Conservation (phyloP, 2,329 filamentous ascomycete genomes). For the Apiospora saccharicola region DNA sequence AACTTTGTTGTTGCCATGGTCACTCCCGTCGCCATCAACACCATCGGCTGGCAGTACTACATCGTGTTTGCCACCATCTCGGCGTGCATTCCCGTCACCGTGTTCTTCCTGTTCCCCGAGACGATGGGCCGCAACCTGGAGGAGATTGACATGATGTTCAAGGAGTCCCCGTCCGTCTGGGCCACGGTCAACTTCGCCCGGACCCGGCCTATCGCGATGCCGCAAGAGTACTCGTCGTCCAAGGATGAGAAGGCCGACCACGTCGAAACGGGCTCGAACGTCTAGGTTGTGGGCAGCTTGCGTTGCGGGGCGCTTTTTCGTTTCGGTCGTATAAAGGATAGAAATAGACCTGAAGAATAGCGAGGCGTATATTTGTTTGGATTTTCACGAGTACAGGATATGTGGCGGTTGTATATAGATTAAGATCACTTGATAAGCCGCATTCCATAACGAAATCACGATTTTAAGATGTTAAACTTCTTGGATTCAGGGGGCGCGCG, state of each 20-base stretch:
- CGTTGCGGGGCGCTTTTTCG: neutral
- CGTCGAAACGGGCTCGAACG: slow-evolving; percentile 23
- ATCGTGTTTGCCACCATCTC: slow-evolving; percentile 57
- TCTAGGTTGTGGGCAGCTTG: neutral
- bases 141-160: slow-evolving; percentile 54
- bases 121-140: slow-evolving; percentile 60
- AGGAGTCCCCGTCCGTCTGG: slow-evolving; percentile 47
- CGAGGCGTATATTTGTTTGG: neutral
- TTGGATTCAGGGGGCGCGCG: neutral
- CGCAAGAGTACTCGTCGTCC: slow-evolving; percentile 40
- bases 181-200: slow-evolving; percentile 47
- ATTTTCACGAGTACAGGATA: neutral
- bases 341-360: neutral
- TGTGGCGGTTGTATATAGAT: neutral
- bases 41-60: slow-evolving; percentile 60
- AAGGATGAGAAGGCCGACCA: slow-evolving; percentile 33
- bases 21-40: slow-evolving; percentile 55
- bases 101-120: slow-evolving; percentile 56
- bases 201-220: slow-evolving; percentile 42
- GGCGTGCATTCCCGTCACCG: slow-evolving; percentile 51
- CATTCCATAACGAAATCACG: neutral
- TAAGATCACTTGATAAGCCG: neutral
- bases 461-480: neutral
- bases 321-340: neutral
- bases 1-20: slow-evolving; percentile 55